Base-by-base conservation (phyloP, 441 rosid genomes). In the Gossypium davidsonii region DNA sequence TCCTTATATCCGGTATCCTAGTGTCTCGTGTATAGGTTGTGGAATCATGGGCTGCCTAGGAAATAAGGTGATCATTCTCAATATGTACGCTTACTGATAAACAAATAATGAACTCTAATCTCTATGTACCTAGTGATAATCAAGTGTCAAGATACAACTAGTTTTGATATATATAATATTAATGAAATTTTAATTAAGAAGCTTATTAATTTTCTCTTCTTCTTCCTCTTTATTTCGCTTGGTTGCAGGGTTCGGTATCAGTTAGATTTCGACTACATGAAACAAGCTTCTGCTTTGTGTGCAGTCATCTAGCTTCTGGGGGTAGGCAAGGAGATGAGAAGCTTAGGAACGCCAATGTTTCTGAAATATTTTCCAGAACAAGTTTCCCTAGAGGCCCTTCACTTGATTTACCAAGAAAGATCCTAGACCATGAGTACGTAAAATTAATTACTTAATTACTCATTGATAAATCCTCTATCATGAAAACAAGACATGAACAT, bases 261-360 rank as follows among this genome's bases (percentile, higher is more conserved):
- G 87, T 91, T 73, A 78, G 97, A 66, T 93, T 96, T 77, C 77
- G 49, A 25, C 63, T 96, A 65, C 86, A 89, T 18, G 91, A 88
- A 78, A 91, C 98, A 17, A 89, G 90, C 84, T 89, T 93, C 83
- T 96, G 99, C 91, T 91, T 96, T 75, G 87, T 91, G 15, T 93
- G 99, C 70, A 70, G 87, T 73, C 99, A 96, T 80, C 81, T 96
- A 68, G 99, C 99, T 68, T 96, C 99, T 0, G 99, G 99, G 20
- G 93, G 94, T 3, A 87, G 86, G 31, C 92, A 90, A 76, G 90
- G 91, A 1, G 98, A 95, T 64, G 91, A 79, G 60, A 82, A 83
- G 67, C 79, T 76, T 8, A 84, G 99, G 83, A 95, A 93, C 77
- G 81, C 91, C 11, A 85, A 93, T 23, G 91, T 81, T 9, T 77